A percentile compares a stretch with the other conserved stretches of the same genome.
These are phyloP conservation scores for Phanerodontia chrysosporium DNA, from an alignment of 768 basidiomycete species.

Conservation along the genomic window DNA sequence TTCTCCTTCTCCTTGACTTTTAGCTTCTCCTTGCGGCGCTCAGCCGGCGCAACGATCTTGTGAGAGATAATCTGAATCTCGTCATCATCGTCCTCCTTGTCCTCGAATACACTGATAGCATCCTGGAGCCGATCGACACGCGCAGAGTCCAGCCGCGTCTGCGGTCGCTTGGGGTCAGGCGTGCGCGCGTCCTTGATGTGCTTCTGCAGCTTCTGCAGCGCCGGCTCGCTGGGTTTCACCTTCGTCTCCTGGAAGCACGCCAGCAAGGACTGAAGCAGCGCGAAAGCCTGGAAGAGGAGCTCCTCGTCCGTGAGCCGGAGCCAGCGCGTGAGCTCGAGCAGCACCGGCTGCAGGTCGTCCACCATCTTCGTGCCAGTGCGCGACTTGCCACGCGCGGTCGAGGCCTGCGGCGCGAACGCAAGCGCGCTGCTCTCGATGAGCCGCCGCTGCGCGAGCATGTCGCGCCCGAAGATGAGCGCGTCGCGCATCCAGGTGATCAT, in stretches of 20 bases:
- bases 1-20: slow-evolving; percentile 2
- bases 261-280: slow-evolving; percentile 75
- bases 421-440: slow-evolving; percentile 71
- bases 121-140: slow-evolving; percentile 66
- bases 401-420: slow-evolving; percentile 26
- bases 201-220: slow-evolving; percentile 63
- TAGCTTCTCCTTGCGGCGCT: slow-evolving; percentile 8
- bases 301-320: slow-evolving; percentile 90
- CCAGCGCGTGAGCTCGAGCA: slow-evolving; percentile 82
- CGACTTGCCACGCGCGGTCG: slow-evolving; percentile 37
- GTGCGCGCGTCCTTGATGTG: slow-evolving; percentile 58
- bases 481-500: slow-evolving; percentile 99
- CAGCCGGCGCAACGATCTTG: slow-evolving; percentile 13
- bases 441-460: slow-evolving; percentile 77
- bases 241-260: slow-evolving; percentile 66
- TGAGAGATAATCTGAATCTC: slow-evolving; percentile 53
- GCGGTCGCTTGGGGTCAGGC: slow-evolving; percentile 38
- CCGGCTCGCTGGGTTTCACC: slow-evolving; percentile 49
- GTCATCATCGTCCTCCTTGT: slow-evolving; percentile 53
- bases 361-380: slow-evolving; percentile 71
- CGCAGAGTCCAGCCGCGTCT: slow-evolving; percentile 52
- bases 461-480: slow-evolving; percentile 87
- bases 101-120: slow-evolving; percentile 58
- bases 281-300: slow-evolving; percentile 83
- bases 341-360: slow-evolving; percentile 67